Percentiles rank a stretch among this genome's conserved stretches.
Evolutionary conservation across 129 eudicot species (phyloP).

Genomic region (Escallonia herrerae): DNA sequence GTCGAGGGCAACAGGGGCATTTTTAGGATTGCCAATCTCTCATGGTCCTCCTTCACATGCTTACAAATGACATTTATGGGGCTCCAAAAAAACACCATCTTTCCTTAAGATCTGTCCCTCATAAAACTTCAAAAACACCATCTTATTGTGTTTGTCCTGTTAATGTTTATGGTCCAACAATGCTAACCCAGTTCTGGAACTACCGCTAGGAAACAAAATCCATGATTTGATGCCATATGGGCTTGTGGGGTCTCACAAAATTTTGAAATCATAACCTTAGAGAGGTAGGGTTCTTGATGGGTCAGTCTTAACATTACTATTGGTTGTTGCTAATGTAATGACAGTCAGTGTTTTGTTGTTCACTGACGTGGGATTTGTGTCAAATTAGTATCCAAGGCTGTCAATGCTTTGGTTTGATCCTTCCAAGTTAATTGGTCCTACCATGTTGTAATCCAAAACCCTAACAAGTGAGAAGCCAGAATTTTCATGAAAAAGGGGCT

Average conservation of each 20-base stretch:
- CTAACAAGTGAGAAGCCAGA: no score
- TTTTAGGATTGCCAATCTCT: neutral
- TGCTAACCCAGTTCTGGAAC: neutral
- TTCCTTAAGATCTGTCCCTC: neutral
- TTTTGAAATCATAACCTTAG: neutral
- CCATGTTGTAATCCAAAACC: no score
- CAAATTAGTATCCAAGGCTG: neutral
- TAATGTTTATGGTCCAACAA: conserved; percentile 11
- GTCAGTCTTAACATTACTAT: neutral
- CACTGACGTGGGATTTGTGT: neutral
- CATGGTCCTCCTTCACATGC: neutral
- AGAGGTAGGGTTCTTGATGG: neutral
- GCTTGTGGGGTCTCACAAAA: conserved; percentile 8
- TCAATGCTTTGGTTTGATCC: neutral
- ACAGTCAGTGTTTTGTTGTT: neutral
- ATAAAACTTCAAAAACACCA: neutral
- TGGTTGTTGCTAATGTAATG: neutral
- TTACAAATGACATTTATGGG: neutral
- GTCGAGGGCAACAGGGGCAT: conserved; percentile 3
- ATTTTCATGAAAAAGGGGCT: no score
- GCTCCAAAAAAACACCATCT: neutral
- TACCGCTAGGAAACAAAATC: conserved; percentile 5
- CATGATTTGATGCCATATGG: conserved; percentile 28
- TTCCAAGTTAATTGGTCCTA: no score
- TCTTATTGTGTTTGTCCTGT: conserved; percentile 1